Evolutionary conservation across 23 red algal species (phyloP).

Genomic region (Gracilaria gracilis): DNA sequence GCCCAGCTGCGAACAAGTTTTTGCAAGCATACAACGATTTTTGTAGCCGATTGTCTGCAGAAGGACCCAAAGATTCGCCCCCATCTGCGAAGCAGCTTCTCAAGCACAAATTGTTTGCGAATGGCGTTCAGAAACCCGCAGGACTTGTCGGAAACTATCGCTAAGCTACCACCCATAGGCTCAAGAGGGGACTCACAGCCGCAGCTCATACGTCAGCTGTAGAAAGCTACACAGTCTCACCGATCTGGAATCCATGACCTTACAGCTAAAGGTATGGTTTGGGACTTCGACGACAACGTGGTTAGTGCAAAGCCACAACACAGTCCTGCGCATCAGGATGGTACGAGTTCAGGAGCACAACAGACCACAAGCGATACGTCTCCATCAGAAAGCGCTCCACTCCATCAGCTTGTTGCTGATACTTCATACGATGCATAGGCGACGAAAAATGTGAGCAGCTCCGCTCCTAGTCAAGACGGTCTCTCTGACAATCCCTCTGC

Average conservation of each 20-base stretch:
- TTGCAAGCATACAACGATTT: conserved; percentile 78
- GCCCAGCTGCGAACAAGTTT: conserved; percentile 54
- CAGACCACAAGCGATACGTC: neutral
- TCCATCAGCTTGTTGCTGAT: neutral
- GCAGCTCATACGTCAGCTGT: too few relatives aligned
- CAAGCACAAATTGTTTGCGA: conserved; percentile 70
- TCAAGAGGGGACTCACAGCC: too few relatives aligned
- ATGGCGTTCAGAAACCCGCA: too few relatives aligned
- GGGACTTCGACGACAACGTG: conserved; percentile 74
- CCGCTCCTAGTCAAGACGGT: neutral
- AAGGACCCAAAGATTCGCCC: conserved; percentile 87
- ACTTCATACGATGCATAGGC: too few relatives aligned
- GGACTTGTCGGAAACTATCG: too few relatives aligned
- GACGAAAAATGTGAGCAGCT: neutral
- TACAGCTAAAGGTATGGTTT: too few relatives aligned
- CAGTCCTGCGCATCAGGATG: neutral
- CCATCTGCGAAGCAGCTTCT: conserved; percentile 82
- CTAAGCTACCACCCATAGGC: too few relatives aligned
- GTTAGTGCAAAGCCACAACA: neutral
- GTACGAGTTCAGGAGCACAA: neutral
- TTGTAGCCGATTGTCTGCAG: conserved; percentile 84
- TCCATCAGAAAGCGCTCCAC: neutral
- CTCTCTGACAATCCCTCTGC: neutral
- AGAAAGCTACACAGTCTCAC: too few relatives aligned
- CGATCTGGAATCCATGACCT: too few relatives aligned